Base-by-base conservation (phyloP, 2,329 filamentous ascomycete genomes). In the Venturia effusa region DNA sequence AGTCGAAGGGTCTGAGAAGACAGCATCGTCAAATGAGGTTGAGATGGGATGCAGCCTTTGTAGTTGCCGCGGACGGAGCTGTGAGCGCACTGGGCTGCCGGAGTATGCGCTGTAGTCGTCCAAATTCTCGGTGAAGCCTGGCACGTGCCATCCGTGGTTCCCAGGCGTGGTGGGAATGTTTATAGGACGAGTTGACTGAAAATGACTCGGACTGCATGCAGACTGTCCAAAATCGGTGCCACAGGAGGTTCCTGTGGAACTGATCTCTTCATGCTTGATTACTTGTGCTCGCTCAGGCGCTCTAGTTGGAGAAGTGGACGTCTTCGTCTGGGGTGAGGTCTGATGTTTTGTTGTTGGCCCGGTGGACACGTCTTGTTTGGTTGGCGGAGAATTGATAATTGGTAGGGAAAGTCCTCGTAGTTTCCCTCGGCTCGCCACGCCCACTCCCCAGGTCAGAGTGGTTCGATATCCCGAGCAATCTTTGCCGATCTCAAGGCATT, bases 401-500 rank as follows among this genome's bases (percentile, higher is more conserved):
- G 85, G 85, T 65, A 96, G 80, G 64, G 92, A 92, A 69, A 97
- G 81, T 45, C 93, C 93, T 67, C 93, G 86, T 67, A 97, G 85
- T 80, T 97, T 97, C 73, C 93, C 93, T 71, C 93, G 87, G 77
- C 92, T 97, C 64, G 93, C 93, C 65, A 97, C 93, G 61, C 93
- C 93, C 59, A 97, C 90, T 51, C 92, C 92, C 93, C 93, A 97
- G 59, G 93, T 97, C 76, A 97, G 82, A 70, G 93, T 92, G 19
- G 93, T 97, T 79, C 95, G 95, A 81, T 97, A 97, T 66, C 93
- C 93, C 34, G 90, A 92, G 78, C 93, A 97, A 73, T 96, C 92
- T 74, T 91, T 92, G 68, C 92, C 92, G 68, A 91, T 83, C 70
- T 96, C 90, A 67, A 97, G 84, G 75, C 93, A 99, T 77, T 92